phyloP scores from a whole-genome alignment of 169 alveolate genomes.

The Cryptosporidium ubiquitum region DNA sequence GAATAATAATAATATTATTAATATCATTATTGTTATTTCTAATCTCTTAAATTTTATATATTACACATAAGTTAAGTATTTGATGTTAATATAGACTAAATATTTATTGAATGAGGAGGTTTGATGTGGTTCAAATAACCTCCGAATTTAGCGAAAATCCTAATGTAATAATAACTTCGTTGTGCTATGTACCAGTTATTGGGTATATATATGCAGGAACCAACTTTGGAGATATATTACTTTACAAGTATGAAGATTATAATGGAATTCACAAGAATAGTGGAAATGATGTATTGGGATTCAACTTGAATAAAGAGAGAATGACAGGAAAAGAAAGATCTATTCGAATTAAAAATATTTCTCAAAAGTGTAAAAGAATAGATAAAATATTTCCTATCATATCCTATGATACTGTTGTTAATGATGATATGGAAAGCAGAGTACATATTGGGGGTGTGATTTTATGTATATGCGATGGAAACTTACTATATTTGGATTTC shows the following conservation, averaged over 20 bases:
- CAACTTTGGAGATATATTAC: conserved; percentile 46
- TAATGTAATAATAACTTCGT: conserved; percentile 39
- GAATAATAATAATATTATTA: neutral
- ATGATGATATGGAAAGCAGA: conserved; percentile 6
- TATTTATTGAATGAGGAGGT: conserved; percentile 46
- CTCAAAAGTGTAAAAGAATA: conserved; percentile 52
- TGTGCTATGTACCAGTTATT: conserved; percentile 50
- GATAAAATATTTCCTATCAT: conserved; percentile 59
- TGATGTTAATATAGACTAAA: neutral
- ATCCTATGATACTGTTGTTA: conserved; percentile 20
- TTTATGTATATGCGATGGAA: conserved; percentile 45
- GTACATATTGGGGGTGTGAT: conserved; percentile 31
- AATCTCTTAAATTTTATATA: neutral
- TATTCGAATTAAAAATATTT: conserved; percentile 13
- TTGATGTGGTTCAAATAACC: conserved; percentile 68
- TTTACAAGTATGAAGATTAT: conserved; percentile 48
- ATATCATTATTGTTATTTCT: neutral
- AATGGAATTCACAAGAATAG: neutral
- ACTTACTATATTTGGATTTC: conserved; percentile 31
- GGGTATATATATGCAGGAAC: conserved; percentile 74
- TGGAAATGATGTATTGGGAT: neutral
- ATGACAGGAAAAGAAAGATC: conserved; percentile 4
- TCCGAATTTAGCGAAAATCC: conserved; percentile 66
- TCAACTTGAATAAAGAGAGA: conserved; percentile 16
- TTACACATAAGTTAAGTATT: neutral